These are phyloP conservation scores for Amborella trichopoda DNA, from an alignment of 164 flowering plant species.

Conservation along the genomic window DNA sequence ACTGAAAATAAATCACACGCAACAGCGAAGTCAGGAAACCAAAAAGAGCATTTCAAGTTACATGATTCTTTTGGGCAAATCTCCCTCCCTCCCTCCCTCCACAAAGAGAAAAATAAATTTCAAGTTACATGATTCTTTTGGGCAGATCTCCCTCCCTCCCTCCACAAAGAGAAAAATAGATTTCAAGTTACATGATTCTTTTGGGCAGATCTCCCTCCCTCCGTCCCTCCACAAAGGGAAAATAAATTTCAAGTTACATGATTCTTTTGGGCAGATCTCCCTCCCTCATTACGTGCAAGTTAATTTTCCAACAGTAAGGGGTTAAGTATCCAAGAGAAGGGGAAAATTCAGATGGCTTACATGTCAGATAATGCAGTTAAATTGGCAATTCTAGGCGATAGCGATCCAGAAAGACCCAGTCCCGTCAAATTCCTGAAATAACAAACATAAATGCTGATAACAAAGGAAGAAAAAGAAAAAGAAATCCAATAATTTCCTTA, in stretches of 20 bases:
- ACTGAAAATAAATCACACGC: conserved; percentile 21
- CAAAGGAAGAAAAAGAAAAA: not conserved
- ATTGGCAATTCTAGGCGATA: conserved; percentile 50
- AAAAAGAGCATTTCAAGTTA: no score
- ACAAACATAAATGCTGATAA: not conserved
- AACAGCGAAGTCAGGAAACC: not conserved
- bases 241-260: conserved; percentile 5
- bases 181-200: no score
- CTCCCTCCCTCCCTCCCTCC: no score
- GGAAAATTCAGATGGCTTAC: conserved; percentile 25
- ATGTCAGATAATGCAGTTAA: conserved; percentile 63
- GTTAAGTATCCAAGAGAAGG: no score
- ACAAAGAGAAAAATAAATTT: not conserved
- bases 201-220: no score
- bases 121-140: no score
- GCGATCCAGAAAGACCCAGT: conserved; percentile 70
- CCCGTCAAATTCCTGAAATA: conserved; percentile 56
- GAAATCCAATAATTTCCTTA: not conserved
- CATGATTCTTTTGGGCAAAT: no score
- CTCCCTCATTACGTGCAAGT: not conserved
- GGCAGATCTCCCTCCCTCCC: no score
- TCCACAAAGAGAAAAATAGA: not conserved
- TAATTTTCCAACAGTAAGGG: not conserved
- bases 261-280: conserved; percentile 1
- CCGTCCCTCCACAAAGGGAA: no score